These are phyloP conservation scores for Boletellus ananas DNA, from an alignment of 768 basidiomycete species.

Conservation along the genomic window DNA sequence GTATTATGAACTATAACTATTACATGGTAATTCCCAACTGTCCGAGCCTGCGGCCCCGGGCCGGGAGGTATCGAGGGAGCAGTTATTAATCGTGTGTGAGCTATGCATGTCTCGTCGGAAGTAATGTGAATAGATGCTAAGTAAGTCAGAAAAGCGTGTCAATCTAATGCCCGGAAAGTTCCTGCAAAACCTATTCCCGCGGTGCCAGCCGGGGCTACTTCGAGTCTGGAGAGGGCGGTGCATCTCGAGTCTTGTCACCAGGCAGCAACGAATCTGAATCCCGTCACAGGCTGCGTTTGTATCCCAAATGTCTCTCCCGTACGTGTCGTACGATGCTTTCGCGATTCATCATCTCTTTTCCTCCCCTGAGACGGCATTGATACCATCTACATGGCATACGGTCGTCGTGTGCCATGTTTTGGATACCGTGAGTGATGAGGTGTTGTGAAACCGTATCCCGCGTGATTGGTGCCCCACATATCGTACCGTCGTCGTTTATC, in stretches of 20 bases:
- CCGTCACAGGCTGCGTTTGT: background rate
- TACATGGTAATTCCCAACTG: no score
- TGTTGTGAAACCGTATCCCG: background rate
- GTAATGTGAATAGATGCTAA: background rate
- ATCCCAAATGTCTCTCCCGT: conserved; percentile 10
- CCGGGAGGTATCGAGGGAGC: no score
- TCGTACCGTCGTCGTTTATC: background rate
- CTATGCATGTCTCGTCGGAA: background rate
- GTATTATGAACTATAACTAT: no score
- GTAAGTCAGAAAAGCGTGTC: background rate
- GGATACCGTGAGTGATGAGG: conserved; percentile 7
- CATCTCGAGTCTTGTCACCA: background rate
- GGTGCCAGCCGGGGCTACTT: no score
- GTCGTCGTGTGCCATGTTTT: accelerated
- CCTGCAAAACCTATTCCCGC: no score
- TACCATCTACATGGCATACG: conserved; percentile 5
- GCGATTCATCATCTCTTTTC: conserved; percentile 1
- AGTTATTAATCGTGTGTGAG: no score
- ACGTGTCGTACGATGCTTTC: conserved; percentile 18
- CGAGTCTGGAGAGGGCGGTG: background rate
- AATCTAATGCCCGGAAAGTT: background rate
- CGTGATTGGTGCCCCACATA: conserved; percentile 3
- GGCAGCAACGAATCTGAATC: background rate
- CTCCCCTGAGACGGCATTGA: conserved; percentile 1
- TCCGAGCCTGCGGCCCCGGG: background rate